phyloP scores from a whole-genome alignment of 2,329 filamentous ascomycete genomes.

The Aspergillus melleus region DNA sequence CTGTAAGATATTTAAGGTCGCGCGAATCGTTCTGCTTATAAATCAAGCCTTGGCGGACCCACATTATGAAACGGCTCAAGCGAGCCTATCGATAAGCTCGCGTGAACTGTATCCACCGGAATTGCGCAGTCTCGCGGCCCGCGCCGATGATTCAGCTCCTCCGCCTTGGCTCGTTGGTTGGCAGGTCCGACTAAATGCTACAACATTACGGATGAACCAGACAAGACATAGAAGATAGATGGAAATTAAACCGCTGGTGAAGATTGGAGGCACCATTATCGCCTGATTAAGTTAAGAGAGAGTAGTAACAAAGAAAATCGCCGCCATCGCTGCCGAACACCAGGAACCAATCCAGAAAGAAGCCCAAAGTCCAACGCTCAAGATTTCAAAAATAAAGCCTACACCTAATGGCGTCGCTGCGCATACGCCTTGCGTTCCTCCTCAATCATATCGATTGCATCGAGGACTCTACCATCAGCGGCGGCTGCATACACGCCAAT shows the following conservation, averaged over 20 bases:
- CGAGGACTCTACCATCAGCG: constrained; percentile 41
- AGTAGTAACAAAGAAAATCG: neutral
- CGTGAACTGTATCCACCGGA: too few relatives aligned
- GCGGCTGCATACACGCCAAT: constrained; percentile 48
- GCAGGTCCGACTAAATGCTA: too few relatives aligned
- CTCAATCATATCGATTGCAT: constrained; percentile 53
- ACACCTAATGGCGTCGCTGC: constrained; percentile 19
- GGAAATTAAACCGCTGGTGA: too few relatives aligned
- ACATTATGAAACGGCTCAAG: too few relatives aligned
- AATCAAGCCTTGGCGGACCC: too few relatives aligned
- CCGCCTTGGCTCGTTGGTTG: neutral
- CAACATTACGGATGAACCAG: too few relatives aligned
- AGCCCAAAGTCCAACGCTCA: neutral
- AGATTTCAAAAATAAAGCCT: constrained; percentile 8
- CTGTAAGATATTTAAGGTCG: too few relatives aligned
- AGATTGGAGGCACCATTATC: neutral
- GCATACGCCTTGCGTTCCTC: constrained; percentile 48
- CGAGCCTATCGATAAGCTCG: too few relatives aligned
- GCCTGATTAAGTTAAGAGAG: neutral
- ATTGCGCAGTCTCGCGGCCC: neutral
- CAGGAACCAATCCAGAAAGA: neutral
- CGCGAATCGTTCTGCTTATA: too few relatives aligned
- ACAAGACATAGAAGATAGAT: too few relatives aligned
- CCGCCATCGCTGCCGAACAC: neutral
- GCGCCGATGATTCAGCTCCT: constrained; percentile 13